phyloP scores from a whole-genome alignment of 441 rosid genomes.

The Arabidopsis lyrata region DNA sequence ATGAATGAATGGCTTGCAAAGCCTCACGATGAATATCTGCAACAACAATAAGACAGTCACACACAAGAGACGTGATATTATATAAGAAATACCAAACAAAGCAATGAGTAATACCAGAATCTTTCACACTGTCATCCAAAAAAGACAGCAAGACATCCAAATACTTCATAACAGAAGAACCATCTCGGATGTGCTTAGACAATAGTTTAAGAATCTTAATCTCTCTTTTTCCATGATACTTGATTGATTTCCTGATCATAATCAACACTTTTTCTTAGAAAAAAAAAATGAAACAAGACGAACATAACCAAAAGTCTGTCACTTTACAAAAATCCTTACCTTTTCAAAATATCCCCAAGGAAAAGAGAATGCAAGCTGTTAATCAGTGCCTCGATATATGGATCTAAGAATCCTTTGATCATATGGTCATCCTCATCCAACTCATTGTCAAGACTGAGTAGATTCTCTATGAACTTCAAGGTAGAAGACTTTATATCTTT shows the following conservation, averaged over 20 bases:
- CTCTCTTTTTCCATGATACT: slow-evolving; percentile 66
- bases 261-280: not conserved
- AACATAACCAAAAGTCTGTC: not conserved
- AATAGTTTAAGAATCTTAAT: slow-evolving; percentile 72
- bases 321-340: slow-evolving; percentile 54
- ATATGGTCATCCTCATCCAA: slow-evolving; percentile 56
- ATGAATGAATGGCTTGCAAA: slow-evolving; percentile 57
- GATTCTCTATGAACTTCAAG: slow-evolving; percentile 78
- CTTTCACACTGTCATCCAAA: slow-evolving; percentile 56
- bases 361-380: slow-evolving; percentile 76
- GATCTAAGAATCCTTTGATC: slow-evolving; percentile 57
- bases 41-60: slow-evolving; percentile 32
- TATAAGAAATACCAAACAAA: slow-evolving; percentile 9
- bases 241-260: slow-evolving; percentile 69
- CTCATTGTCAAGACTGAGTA: slow-evolving; percentile 73
- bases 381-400: slow-evolving; percentile 67
- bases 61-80: slow-evolving; percentile 30
- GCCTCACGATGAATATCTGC: slow-evolving; percentile 67
- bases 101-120: slow-evolving; percentile 61
- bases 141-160: slow-evolving; percentile 77
- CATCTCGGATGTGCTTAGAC: slow-evolving; percentile 63
- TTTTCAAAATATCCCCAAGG: slow-evolving; percentile 60
- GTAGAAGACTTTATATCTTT: slow-evolving; percentile 71
- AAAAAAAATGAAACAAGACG: too few relatives aligned
- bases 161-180: slow-evolving; percentile 56